Conservation (phyloP, 495 filamentous ascomycete genomes). For the Chaetomium cochliodes region DNA sequence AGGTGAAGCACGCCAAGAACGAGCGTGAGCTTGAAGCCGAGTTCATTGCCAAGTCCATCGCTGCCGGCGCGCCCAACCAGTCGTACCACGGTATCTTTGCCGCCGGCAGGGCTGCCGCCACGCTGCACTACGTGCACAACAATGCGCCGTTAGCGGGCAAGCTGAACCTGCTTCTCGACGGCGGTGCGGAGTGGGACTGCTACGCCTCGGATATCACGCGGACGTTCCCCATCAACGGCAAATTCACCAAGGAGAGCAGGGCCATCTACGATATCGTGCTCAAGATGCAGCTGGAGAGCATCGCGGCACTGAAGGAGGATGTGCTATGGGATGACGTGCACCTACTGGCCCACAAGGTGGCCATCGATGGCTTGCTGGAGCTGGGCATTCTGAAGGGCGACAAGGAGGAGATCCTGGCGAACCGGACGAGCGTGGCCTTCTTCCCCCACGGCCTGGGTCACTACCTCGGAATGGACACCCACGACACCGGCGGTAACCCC, state of each 20-base stretch:
- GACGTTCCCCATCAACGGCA: conserved; percentile 77
- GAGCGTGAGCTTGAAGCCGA: conserved; percentile 80
- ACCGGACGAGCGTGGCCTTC: conserved; percentile 78
- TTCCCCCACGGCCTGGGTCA: conserved; percentile 91
- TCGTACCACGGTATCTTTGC: conserved; percentile 86
- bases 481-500: conserved; percentile 84
- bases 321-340: conserved; percentile 87
- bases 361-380: conserved; percentile 72
- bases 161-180: conserved; percentile 76
- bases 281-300: conserved; percentile 78
- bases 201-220: conserved; percentile 92
- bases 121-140: conserved; percentile 85
- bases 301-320: conserved; percentile 68
- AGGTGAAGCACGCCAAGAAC: conserved; percentile 63
- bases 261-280: conserved; percentile 85
- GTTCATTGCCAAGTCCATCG: conserved; percentile 74
- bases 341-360: conserved; percentile 70
- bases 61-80: conserved; percentile 69
- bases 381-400: conserved; percentile 73
- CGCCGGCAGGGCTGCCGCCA: conserved; percentile 71
- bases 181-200: conserved; percentile 73
- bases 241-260: conserved; percentile 67
- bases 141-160: conserved; percentile 64
- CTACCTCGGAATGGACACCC: conserved; percentile 92
- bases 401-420: conserved; percentile 68